Evolutionary conservation across 768 basidiomycete species (phyloP).

Genomic region (Paxillus ammoniavirescens): DNA sequence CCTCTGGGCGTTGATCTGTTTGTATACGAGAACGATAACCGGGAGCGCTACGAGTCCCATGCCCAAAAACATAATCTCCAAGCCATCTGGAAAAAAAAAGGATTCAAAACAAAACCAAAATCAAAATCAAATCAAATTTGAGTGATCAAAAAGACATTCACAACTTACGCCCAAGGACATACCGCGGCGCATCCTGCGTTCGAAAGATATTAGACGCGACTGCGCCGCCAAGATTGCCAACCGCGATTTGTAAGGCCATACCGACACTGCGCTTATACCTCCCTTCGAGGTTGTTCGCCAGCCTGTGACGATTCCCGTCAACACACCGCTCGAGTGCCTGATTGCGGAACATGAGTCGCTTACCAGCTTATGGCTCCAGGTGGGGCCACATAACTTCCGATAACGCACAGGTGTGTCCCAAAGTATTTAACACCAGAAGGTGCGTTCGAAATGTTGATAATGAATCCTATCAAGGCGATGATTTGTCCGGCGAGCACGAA

Average conservation of each 20-base stretch:
- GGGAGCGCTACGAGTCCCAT: constrained; percentile 55
- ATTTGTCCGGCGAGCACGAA: constrained; percentile 53
- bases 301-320: not conserved
- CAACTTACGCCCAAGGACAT: constrained; percentile 56
- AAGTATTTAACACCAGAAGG: constrained; percentile 60
- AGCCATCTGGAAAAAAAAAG: constrained; percentile 45
- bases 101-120: too few species aligned
- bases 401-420: constrained; percentile 63
- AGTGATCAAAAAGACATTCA: not conserved
- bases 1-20: constrained; percentile 49
- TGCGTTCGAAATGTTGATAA: constrained; percentile 58
- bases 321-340: not conserved
- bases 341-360: not conserved
- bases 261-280: constrained; percentile 67
- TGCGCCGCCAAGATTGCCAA: constrained; percentile 63
- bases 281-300: constrained; percentile 30
- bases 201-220: constrained; percentile 63
- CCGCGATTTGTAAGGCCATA: constrained; percentile 64
- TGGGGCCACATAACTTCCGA: constrained; percentile 56
- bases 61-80: constrained; percentile 64
- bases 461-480: constrained; percentile 54
- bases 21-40: constrained; percentile 46
- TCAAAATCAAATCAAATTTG: too few species aligned
- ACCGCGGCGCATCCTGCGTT: constrained; percentile 55
- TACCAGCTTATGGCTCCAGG: constrained; percentile 62